These are phyloP conservation scores for Eucalyptus camaldulensis DNA, from an alignment of 345 rosid species.

Conservation along the genomic window DNA sequence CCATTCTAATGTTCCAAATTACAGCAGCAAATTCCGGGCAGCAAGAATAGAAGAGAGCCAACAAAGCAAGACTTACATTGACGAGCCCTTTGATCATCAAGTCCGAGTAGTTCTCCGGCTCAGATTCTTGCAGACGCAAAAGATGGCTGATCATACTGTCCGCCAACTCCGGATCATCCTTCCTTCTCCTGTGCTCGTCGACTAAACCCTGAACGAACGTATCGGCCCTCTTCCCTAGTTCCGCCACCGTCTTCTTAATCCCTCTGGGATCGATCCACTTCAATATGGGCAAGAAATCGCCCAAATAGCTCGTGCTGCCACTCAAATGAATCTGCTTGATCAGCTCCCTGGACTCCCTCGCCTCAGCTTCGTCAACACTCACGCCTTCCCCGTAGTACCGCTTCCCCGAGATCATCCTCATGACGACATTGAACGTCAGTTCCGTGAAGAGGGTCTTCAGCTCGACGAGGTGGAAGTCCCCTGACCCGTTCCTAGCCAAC, in stretches of 20 bases:
- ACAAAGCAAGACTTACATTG: background rate
- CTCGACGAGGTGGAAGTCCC: background rate
- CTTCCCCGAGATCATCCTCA: background rate
- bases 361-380: background rate
- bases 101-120: constrained; percentile 5
- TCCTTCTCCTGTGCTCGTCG: constrained; percentile 22
- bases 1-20: background rate
- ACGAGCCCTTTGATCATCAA: constrained; percentile 37
- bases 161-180: background rate
- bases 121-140: constrained; percentile 30
- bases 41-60: no score
- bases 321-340: background rate
- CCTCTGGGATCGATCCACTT: background rate
- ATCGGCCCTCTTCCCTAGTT: constrained; percentile 16
- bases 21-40: background rate
- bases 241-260: constrained; percentile 13
- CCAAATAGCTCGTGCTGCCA: background rate
- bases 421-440: background rate
- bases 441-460: background rate
- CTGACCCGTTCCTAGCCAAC: background rate
- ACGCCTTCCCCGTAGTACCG: background rate
- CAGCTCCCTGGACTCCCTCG: constrained; percentile 2
- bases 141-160: constrained; percentile 47
- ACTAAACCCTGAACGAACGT: constrained; percentile 31
- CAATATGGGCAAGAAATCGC: background rate